A percentile compares a stretch with the other conserved stretches of the same genome.
phyloP scores from a whole-genome alignment of 306 rosid genomes.

The Potentilla sterilis region DNA sequence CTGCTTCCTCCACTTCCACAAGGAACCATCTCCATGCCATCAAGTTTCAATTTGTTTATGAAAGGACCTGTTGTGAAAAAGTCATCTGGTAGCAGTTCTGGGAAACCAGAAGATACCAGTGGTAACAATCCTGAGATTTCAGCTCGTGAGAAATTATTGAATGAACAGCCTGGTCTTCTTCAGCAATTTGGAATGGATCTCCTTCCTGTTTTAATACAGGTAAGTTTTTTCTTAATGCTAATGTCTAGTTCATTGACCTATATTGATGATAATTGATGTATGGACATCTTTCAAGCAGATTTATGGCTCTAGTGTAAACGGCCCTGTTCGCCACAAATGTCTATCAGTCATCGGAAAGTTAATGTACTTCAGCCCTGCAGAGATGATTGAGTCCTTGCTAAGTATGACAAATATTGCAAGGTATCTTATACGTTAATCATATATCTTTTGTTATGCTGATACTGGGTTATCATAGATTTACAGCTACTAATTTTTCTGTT shows the following conservation, averaged over 20 bases:
- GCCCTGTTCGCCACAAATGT: slow-evolving; percentile 95
- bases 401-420: slow-evolving; percentile 83
- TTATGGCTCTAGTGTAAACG: slow-evolving; percentile 95
- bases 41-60: slow-evolving; percentile 60
- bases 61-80: slow-evolving; percentile 72
- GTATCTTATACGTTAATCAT: slow-evolving; percentile 39
- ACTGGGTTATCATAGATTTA: background rate
- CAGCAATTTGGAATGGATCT: slow-evolving; percentile 93
- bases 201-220: slow-evolving; percentile 91
- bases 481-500: slow-evolving; percentile 26
- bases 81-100: slow-evolving; percentile 66
- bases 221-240: slow-evolving; percentile 23
- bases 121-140: slow-evolving; percentile 67
- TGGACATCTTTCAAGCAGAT: slow-evolving; percentile 51
- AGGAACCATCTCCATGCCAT: slow-evolving; percentile 82
- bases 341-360: slow-evolving; percentile 87
- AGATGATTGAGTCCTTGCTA: slow-evolving; percentile 89
- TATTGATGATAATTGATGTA: slow-evolving; percentile 22
- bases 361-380: slow-evolving; percentile 92
- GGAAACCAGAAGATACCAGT: slow-evolving; percentile 70
- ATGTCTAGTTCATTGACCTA: slow-evolving; percentile 6
- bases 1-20: slow-evolving; percentile 94
- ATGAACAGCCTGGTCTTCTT: slow-evolving; percentile 90
- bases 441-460: slow-evolving; percentile 19
- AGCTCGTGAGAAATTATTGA: slow-evolving; percentile 86